Base-by-base conservation (phyloP, 768 basidiomycete genomes). In the Paxillus involutus region DNA sequence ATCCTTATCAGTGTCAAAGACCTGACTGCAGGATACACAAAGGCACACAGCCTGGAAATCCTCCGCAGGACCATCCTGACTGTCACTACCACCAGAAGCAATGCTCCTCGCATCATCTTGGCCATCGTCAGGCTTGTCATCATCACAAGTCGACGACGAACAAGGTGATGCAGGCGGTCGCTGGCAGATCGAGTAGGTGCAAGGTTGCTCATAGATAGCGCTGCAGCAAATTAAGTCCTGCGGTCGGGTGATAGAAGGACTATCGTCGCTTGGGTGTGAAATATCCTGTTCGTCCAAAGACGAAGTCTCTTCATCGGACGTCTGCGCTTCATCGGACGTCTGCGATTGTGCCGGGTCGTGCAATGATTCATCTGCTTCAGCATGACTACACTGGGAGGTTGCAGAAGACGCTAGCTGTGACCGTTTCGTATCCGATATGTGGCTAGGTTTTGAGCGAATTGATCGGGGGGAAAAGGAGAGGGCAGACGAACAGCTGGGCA, bases 1-100 rank as follows among this genome's bases (percentile, higher is more conserved):
- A 0, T 44, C 56, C n/a, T 43, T 47, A 33, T 53, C 55, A 0
- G 49, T 59, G 24, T 60, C 56, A 42, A 66, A 66, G 24, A 50
- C 1, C n/a, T 17, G 13, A 19, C 55, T 14, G 48, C 66, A 67
- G 16, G 56, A 48, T 13, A 44, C 49, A 42, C 66, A 67, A 5
- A 39, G 53, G 21, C 56, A 56, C 8, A 14, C 7, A 6, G 30
- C 41, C 11, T 41, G 21, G 7, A 17, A 29, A 30, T 14, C n/a
- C 45, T 32, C 42, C 24, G 14, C 16, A 16, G 51, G 36, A 17
- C 37, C 26, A 45, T 47, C 47, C 35, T 26, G 48, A 16, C 13
- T 33, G 19, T 11, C 16, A 33, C 32, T 49, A 35, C 37, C 21
- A 21, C 21, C 21, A 21, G 21, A 21, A 21, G 21, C 49, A 21